phyloP scores from a whole-genome alignment of 2,329 filamentous ascomycete genomes.

The Colletotrichum liaoningense region DNA sequence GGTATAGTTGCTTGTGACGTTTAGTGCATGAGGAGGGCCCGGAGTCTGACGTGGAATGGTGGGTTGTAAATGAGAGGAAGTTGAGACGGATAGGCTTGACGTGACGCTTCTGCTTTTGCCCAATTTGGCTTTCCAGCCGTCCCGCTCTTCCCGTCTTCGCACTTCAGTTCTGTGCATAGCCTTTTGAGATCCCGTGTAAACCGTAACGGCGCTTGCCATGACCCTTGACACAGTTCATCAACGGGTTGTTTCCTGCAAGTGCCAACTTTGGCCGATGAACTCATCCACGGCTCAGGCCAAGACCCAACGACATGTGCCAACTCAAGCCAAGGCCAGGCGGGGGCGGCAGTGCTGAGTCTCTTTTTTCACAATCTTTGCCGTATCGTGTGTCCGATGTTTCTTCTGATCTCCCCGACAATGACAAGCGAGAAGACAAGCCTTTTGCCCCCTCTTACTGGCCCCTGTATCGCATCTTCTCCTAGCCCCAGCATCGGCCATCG shows the following conservation, averaged over 20 bases:
- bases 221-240: not conserved
- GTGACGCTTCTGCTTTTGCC: conserved; percentile 3
- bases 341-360: conserved; percentile 10
- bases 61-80: not conserved
- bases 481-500: not conserved
- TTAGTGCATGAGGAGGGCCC: not conserved
- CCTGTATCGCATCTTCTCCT: conserved; percentile 5
- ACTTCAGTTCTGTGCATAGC: conserved; percentile 6
- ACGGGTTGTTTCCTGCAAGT: conserved; percentile 8
- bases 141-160: conserved; percentile 20
- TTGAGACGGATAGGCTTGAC: conserved; percentile 15
- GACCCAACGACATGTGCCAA: conserved; percentile 13
- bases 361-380: not conserved
- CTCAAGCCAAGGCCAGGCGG: conserved; percentile 14
- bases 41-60: not conserved
- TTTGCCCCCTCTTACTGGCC: not conserved
- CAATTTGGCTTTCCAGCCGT: conserved; percentile 22
- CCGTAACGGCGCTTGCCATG: not conserved
- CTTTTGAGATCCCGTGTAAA: not conserved
- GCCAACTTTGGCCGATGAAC: conserved; percentile 26
- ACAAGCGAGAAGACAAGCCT: conserved; percentile 6
- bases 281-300: conserved; percentile 7
- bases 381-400: conserved; percentile 3
- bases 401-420: not conserved
- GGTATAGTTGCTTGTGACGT: conserved; percentile 1